These are phyloP conservation scores for Serendipita sp. DNA, from an alignment of 768 basidiomycete genomes.

Conservation along the genomic window DNA sequence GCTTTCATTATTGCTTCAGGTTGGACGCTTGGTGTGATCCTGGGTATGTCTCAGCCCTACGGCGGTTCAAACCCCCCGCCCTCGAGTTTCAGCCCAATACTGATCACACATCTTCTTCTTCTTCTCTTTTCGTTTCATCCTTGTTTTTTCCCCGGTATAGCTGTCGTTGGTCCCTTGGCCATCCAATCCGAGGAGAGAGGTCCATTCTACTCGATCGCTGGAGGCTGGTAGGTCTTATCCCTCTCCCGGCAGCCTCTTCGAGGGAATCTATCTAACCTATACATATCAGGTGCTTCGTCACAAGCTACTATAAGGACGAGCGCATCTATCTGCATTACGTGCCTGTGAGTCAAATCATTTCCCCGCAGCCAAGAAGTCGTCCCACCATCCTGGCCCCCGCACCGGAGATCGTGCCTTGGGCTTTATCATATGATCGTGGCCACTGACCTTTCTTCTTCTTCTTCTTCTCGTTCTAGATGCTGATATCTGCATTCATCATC, in stretches of 20 bases:
- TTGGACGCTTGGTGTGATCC: constrained; percentile 1
- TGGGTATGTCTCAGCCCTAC: not conserved
- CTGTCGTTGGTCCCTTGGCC: not conserved
- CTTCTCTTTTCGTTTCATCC: too few relatives aligned
- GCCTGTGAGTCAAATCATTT: not conserved
- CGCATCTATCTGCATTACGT: constrained; percentile 8
- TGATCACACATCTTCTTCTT: not conserved
- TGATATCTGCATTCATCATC: constrained; percentile 1
- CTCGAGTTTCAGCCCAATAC: too few relatives aligned
- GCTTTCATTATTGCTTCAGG: not conserved
- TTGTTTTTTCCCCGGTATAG: not conserved
- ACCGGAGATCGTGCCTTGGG: not conserved
- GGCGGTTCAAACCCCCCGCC: not conserved
- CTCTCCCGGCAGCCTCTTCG: not conserved
- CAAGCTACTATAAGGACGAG: not conserved
- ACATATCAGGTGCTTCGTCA: constrained; percentile 5
- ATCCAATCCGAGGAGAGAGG: not conserved
- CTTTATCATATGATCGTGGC: too few relatives aligned
- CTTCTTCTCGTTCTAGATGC: not conserved
- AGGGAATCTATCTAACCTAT: not conserved
- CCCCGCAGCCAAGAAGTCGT: not conserved
- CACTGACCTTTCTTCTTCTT: not conserved
- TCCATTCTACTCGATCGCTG: constrained; percentile 2
- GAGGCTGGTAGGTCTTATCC: not conserved
- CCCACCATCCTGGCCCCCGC: not conserved